Evolutionary conservation across 108 stramenopile genomes (phyloP), one percentile per base, ranked within the genome.

Genomic region (Tribonema minus): DNA sequence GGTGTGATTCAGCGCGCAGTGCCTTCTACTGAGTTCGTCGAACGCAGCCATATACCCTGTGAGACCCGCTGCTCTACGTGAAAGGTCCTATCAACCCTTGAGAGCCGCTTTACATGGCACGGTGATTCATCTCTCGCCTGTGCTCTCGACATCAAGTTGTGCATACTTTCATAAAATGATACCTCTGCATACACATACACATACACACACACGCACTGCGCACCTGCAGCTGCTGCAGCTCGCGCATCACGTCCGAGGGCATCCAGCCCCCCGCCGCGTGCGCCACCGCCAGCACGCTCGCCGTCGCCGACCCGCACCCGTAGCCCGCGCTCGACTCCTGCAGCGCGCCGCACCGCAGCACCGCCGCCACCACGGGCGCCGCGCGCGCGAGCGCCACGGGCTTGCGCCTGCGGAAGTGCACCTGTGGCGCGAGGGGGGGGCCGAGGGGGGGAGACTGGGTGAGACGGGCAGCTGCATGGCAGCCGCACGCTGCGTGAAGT

Each of bases 181-280:
- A 4, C 4, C 61, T 26, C 61, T 15, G 29, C 27, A 62, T n/a
- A n/a, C n/a, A n/a, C n/a, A n/a, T n/a, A 62, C 25, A 5, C 6
- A 62, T 62, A 5, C 6, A 6, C 25, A 7, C 3, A 5, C 61
- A 4, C 29, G 61, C 25, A 7, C 27, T 34, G 15, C 34, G 9
- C 73, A 74, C 73, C 73, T 74, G 20, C 73, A n/a, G n/a, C n/a
- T n/a, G n/a, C n/a, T n/a, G 64, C 5, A 74, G 64, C 41, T 74
- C 73, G 9, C 64, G 64, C 0, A 74, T 33, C 25, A 74, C 73
- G 0, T 39, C 32, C n/a, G 64, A 40, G n/a, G 73, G 37, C 33
- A 39, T 61, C 73, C 73, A 74, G 3, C 73, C 73, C 46, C 64
- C 25, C 3, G 62, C 73, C 64, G n/a, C n/a, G n/a, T 74, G 64